These are phyloP conservation scores for Zygnema circumcarinatum DNA, from an alignment of 139 green algal genomes.

Conservation along the genomic window DNA sequence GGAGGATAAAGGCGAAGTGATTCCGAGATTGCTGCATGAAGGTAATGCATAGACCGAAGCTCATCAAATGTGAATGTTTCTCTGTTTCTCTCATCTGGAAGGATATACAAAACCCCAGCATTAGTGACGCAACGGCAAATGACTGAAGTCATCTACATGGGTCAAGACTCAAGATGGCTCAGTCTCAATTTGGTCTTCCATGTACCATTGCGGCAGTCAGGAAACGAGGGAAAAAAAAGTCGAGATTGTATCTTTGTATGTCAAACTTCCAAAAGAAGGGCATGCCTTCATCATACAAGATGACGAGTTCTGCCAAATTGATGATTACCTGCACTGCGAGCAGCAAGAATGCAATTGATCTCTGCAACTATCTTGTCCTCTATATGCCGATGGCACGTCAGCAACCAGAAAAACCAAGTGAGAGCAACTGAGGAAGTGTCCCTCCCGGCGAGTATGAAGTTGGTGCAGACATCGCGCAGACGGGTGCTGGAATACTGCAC, in stretches of 20 bases:
- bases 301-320: neutral
- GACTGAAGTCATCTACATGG: too few species aligned
- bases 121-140: too few species aligned
- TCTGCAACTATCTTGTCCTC: constrained; percentile 51
- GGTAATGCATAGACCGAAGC: constrained; percentile 36
- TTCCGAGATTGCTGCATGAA: constrained; percentile 41
- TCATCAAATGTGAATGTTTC: constrained; percentile 52
- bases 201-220: too few species aligned
- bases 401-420: constrained; percentile 58
- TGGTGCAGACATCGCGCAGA: constrained; percentile 41
- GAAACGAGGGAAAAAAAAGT: too few species aligned
- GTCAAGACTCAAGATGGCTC: neutral
- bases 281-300: too few species aligned
- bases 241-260: too few species aligned
- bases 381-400: constrained; percentile 34
- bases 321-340: neutral
- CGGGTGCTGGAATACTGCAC: constrained; percentile 12
- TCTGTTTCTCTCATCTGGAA: neutral
- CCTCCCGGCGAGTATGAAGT: constrained; percentile 55
- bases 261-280: neutral
- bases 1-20: constrained; percentile 49
- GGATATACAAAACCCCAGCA: too few species aligned
- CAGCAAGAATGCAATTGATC: constrained; percentile 11
- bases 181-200: neutral
- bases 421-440: constrained; percentile 52